Evolutionary conservation across 2,329 filamentous ascomycete genomes (phyloP), one percentile per base, ranked within the genome.

Genomic region (Fusarium avenaceum): DNA sequence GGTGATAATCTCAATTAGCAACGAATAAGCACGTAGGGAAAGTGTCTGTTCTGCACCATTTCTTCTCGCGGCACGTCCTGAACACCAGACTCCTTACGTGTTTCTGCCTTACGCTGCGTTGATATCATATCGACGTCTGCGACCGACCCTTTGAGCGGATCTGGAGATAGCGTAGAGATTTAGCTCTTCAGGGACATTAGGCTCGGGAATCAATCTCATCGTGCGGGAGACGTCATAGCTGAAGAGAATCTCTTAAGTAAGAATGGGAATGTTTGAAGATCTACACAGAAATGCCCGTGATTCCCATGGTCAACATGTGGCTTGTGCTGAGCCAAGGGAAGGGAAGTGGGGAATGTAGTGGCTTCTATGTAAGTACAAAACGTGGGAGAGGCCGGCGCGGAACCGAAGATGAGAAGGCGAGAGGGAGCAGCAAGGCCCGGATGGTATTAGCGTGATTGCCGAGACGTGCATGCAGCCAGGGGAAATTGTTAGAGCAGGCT

Each of bases 401-500:
- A 30, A 30, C 28, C 28, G 28, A 13, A 50, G 11, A 19, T 17
- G 24, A 20, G 57, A 43, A 26, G 14, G 14, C 15, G 15, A n/a
- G 33, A 6, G 33, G 15, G 33, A 57, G 15, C 2, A 13, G 22
- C 14, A 26, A 8, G 8, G 1, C 13, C 7, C 9, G 61, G 35
- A 10, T 2, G 20, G 54, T n/a, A 30, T 50, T 65, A 68, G 60
- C 30, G 33, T 30, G 8, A 26, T 47, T 44, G 40, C 45, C 28
- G 28, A 30, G 22, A 45, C 11, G 14, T 63, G 30, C 28, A 42
- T 44, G 28, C 50, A 39, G 49, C 26, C 54, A 51, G 49, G 52
- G 55, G 53, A 45, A 39, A 56, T 57, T 72, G 69, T 72, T 69
- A 69, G 64, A 52, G 55, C 57, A 61, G 22, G 13, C n/a, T 66